phyloP scores from a whole-genome alignment of 805 yeast species.

The Ogataea sp. region DNA sequence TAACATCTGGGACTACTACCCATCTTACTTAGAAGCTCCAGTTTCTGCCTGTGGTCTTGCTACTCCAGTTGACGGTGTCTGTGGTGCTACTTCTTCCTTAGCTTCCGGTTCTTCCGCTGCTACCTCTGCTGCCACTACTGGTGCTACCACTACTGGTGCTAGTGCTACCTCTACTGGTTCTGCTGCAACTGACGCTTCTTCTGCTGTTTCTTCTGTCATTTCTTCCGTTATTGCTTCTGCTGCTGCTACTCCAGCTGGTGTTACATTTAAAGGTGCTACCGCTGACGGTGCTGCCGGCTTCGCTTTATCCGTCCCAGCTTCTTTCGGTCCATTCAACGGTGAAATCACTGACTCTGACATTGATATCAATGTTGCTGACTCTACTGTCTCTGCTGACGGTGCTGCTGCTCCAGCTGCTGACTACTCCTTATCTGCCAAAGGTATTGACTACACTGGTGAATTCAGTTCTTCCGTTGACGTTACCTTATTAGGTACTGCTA shows the following conservation, averaged over 20 bases:
- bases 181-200: neutral
- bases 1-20: constrained; percentile 3
- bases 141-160: neutral
- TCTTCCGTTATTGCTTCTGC: neutral
- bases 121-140: neutral
- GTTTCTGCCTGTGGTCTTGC: constrained; percentile 3
- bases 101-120: neutral
- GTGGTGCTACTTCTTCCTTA: neutral
- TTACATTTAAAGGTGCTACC: neutral
- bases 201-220: neutral
- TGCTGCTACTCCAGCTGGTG: neutral
- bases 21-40: constrained; percentile 3
- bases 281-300: neutral
- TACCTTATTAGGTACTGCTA: neutral
- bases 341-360: neutral
- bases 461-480: neutral
- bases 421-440: neutral
- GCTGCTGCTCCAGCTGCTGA: neutral
- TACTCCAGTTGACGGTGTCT: constrained; percentile 1
- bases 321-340: neutral
- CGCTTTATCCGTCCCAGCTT: neutral
- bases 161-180: neutral
- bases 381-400: neutral
- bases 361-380: neutral
- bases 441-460: neutral